Base-by-base conservation (phyloP, 2,329 filamentous ascomycete species). In the Thyridium curvatum region DNA sequence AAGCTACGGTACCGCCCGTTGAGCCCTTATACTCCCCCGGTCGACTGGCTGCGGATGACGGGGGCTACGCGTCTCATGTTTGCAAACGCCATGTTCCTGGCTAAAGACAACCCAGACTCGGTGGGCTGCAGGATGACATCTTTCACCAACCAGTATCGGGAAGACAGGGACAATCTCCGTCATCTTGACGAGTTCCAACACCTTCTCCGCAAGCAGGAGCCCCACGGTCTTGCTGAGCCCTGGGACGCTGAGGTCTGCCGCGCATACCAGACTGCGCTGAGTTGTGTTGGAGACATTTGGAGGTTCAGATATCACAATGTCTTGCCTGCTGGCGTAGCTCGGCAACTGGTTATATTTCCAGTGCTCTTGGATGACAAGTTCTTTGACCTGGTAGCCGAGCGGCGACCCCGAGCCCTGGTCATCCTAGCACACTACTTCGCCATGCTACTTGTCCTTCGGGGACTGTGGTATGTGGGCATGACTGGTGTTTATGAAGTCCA, bases 251-350 rank as follows among this genome's bases (percentile, higher is more conserved):
- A 43, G 12, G 52, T 50, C 12, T 43, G 48, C 9, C 47, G 47
- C 2, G 49, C 52, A 12, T 55, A 55, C 44, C 51, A 55, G 36
- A 52, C 52, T 37, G 45, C 52, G 8, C 43, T 55, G 8, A 49
- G 46, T 37, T 54, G 51, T 21, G 43, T 54, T 6, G 53, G 53
- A 15, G 52, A 46, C 15, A 38, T 55, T 10, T 26, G 21, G 21
- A 26, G 10, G 21, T 26, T 26, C 6, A 26, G 21, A 26, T 6
- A 26, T 26, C 6, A 26, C 21, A 26, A 26, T 6, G 10, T 10
- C 21, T 10, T 26, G 10, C 21, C 21, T 10, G 6, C 6, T 26
- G 21, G 21, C 6, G 21, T 26, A 10, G 21, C 21, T 10, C 21
- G 21, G 21, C 50, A 55, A 30, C 37, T 42, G 3, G 43, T 46